Conservation (phyloP, 805 yeast species). For the Saccharomycopsis vini region DNA sequence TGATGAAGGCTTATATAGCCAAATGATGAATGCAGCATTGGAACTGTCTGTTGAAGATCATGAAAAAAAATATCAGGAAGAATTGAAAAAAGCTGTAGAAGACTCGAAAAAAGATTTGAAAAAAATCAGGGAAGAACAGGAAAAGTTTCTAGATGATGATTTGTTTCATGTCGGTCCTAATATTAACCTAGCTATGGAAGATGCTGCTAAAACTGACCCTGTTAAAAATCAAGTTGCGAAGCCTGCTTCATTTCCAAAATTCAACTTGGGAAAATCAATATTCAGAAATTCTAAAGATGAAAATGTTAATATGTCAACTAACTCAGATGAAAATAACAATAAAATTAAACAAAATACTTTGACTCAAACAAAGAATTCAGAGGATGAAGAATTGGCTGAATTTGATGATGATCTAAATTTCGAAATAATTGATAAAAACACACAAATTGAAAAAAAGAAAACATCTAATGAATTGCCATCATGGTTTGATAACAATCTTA, state of each 20-base stretch:
- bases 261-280: conserved; percentile 17
- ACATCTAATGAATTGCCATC: conserved; percentile 22
- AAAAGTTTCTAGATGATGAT: conserved; percentile 17
- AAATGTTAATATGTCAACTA: background rate
- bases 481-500: conserved; percentile 24
- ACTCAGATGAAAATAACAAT: background rate
- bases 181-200: background rate
- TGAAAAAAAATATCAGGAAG: conserved; percentile 8
- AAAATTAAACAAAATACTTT: background rate
- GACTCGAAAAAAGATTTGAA: conserved; percentile 36
- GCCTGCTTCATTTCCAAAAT: conserved; percentile 1
- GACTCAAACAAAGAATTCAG: too few relatives aligned
- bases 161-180: conserved; percentile 10
- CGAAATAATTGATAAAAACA: conserved; percentile 7
- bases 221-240: background rate
- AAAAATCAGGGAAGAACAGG: conserved; percentile 22
- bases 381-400: background rate
- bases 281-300: conserved; percentile 9
- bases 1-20: too few relatives aligned
- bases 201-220: background rate
- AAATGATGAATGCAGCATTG: background rate
- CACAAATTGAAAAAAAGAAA: background rate
- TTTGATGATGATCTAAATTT: conserved; percentile 1
- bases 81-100: conserved; percentile 37
- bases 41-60: conserved; percentile 24